phyloP scores from a whole-genome alignment of 441 rosid species.

The Syzygium malaccense region DNA sequence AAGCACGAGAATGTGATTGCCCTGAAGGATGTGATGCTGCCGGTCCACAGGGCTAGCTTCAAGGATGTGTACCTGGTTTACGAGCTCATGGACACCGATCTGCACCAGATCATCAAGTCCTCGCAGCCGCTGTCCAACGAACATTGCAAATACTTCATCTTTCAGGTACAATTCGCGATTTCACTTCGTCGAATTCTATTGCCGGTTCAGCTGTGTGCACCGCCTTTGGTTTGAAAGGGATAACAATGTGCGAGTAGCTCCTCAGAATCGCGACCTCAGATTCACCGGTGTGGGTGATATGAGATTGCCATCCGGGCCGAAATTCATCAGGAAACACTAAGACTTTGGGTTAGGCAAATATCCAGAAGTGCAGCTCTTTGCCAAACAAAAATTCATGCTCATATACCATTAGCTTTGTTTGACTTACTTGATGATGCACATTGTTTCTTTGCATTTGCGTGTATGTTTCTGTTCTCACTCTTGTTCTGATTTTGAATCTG shows the following conservation, averaged over 20 bases:
- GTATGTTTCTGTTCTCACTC: background rate
- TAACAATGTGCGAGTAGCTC: background rate
- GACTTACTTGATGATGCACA: background rate
- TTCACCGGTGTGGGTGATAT: background rate
- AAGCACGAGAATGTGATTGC: conserved; percentile 1
- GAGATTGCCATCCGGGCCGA: background rate
- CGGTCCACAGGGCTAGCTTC: background rate
- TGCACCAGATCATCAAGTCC: background rate
- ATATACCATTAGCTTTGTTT: background rate
- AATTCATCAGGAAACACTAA: background rate
- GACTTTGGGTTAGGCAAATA: background rate
- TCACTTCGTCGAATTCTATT: background rate
- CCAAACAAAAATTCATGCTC: background rate
- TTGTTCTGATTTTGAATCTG: background rate
- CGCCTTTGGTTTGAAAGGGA: background rate
- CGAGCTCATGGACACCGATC: conserved; percentile 1
- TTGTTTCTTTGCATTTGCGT: background rate
- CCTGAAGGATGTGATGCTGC: background rate
- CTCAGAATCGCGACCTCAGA: background rate
- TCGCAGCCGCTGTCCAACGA: background rate
- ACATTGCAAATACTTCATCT: background rate
- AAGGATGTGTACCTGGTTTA: background rate
- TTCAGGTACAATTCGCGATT: background rate
- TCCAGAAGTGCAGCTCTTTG: background rate
- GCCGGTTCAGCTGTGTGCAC: background rate